Conservation (phyloP, 108 stramenopile species). For the Pseudonitzschia delicatissima region DNA sequence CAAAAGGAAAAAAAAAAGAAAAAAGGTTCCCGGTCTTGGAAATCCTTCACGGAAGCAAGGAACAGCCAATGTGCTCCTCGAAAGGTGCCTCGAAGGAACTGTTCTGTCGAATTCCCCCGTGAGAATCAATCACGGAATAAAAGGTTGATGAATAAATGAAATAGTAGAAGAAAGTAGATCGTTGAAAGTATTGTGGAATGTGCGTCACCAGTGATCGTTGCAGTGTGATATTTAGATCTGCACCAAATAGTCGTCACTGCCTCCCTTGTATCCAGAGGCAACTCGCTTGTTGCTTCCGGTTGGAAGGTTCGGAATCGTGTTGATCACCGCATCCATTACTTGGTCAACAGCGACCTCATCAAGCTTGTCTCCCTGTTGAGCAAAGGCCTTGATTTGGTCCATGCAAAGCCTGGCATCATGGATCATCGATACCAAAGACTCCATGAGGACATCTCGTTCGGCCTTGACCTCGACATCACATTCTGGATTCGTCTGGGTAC, state of each 20-base stretch:
- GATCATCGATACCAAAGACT: not conserved
- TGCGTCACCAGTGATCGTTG: no score
- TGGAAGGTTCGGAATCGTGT: not conserved
- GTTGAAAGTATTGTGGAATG: no score
- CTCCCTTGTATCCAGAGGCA: not conserved
- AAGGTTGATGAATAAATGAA: no score
- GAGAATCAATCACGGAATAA: no score
- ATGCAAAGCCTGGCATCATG: conserved; percentile 3
- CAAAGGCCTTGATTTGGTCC: conserved; percentile 6
- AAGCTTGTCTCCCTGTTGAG: not conserved
- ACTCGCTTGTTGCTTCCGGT: not conserved
- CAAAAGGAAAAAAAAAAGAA: no score
- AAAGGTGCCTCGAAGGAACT: no score
- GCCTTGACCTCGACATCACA: conserved; percentile 6
- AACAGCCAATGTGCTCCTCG: no score
- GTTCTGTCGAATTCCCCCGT: no score
- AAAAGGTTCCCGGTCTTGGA: no score
- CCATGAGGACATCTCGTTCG: conserved; percentile 14
- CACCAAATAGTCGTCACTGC: not conserved
- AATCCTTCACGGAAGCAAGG: no score
- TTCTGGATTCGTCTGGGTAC: conserved; percentile 2
- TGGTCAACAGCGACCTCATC: not conserved
- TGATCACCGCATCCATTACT: not conserved
- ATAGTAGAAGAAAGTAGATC: no score
- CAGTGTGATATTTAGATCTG: no score